Evolutionary conservation across 495 filamentous ascomycete species (phyloP).

Genomic region (Penicillium verhagenii): DNA sequence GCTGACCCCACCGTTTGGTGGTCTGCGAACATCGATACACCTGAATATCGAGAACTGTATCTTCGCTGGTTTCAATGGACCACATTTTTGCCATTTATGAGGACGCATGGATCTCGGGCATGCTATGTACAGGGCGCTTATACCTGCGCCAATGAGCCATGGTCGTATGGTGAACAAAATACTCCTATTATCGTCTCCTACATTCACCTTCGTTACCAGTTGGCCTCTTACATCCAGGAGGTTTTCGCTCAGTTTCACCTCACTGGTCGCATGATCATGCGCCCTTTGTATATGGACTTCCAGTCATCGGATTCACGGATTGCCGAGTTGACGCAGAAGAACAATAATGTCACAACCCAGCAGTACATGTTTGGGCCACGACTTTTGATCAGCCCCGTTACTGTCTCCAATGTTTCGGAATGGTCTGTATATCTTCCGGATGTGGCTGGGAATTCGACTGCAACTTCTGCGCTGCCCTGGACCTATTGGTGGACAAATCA

Average conservation of each 20-base stretch:
- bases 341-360: constrained; percentile 26
- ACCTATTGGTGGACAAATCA: constrained; percentile 32
- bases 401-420: constrained; percentile 23
- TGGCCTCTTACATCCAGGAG: constrained; percentile 16
- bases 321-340: constrained; percentile 13
- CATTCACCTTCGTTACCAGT: constrained; percentile 28
- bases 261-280: constrained; percentile 29
- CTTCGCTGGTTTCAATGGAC: constrained; percentile 33
- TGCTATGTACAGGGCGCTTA: constrained; percentile 24
- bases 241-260: constrained; percentile 23
- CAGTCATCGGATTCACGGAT: constrained; percentile 19
- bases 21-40: constrained; percentile 26
- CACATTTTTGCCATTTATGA: constrained; percentile 33
- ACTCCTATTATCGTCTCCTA: constrained; percentile 26
- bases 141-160: constrained; percentile 33
- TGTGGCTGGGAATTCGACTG: constrained; percentile 6
- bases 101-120: constrained; percentile 25
- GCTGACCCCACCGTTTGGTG: constrained; percentile 27
- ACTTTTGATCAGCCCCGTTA: constrained; percentile 26
- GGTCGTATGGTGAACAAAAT: constrained; percentile 30
- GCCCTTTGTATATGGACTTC: constrained; percentile 33
- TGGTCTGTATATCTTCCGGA: constrained; percentile 31
- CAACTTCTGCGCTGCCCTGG: constrained; percentile 20
- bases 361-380: constrained; percentile 35
- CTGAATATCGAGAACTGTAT: constrained; percentile 31